Evolutionary conservation across 208 protist species (phyloP).

Genomic region (Acanthamoeba triangularis): DNA sequence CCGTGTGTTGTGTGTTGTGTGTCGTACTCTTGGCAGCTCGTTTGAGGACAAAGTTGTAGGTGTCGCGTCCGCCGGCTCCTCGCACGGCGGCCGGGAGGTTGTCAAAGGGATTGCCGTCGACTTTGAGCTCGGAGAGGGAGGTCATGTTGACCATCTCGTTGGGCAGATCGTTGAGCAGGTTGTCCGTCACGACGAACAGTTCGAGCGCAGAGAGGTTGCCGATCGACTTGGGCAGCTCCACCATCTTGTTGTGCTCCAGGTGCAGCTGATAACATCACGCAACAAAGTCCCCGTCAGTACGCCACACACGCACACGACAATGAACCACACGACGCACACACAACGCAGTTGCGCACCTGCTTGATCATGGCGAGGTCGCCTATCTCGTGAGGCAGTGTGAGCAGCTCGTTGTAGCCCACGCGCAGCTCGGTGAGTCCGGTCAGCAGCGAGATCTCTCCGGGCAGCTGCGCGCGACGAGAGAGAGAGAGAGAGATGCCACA

Average conservation of each 20-base stretch:
- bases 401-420: slow-evolving; percentile 40
- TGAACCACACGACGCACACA: not conserved
- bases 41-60: slow-evolving; percentile 76
- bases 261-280: too few species aligned
- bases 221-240: slow-evolving; percentile 56
- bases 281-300: too few species aligned
- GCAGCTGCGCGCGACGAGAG: not conserved
- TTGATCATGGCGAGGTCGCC: not conserved
- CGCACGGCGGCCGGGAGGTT: slow-evolving; percentile 30
- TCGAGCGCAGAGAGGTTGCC: slow-evolving; percentile 45
- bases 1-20: not conserved
- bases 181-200: slow-evolving; percentile 74
- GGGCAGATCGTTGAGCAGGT: slow-evolving; percentile 72
- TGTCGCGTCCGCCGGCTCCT: slow-evolving; percentile 51
- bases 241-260: slow-evolving; percentile 77
- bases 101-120: slow-evolving; percentile 75
- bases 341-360: not conserved
- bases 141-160: slow-evolving; percentile 77
- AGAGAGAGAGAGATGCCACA: too few species aligned
- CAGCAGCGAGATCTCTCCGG: not conserved
- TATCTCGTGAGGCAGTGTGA: slow-evolving; percentile 24
- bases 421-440: slow-evolving; percentile 13
- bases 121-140: slow-evolving; percentile 65
- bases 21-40: slow-evolving; percentile 57
- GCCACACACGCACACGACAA: too few species aligned